Evolutionary conservation across 2,329 filamentous ascomycete species (phyloP).

Genomic region (Talaromyces sp.): DNA sequence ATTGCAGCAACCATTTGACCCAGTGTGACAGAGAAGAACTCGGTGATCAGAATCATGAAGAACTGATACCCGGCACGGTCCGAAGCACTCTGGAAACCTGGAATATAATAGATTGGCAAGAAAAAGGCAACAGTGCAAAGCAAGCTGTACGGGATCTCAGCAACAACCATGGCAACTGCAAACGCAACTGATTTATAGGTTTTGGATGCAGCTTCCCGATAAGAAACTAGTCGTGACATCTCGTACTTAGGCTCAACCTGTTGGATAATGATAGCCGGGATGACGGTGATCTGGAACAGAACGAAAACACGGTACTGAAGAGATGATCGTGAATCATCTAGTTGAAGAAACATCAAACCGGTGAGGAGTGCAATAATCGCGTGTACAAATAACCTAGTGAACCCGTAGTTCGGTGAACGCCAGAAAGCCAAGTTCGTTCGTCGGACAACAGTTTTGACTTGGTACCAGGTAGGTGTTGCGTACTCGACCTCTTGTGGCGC

Average conservation of each 20-base stretch:
- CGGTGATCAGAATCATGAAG: constrained; percentile 78
- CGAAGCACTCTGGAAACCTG: constrained; percentile 64
- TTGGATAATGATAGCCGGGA: constrained; percentile 77
- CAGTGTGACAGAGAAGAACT: constrained; percentile 79
- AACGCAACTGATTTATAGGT: constrained; percentile 83
- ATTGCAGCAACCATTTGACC: constrained; percentile 74
- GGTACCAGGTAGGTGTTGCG: constrained; percentile 75
- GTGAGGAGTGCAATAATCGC: constrained; percentile 74
- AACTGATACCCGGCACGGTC: constrained; percentile 80
- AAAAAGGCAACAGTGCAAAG: constrained; percentile 80
- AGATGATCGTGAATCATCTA: constrained; percentile 71
- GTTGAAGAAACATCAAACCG: constrained; percentile 74
- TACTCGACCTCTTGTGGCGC: constrained; percentile 67
- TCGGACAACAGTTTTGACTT: constrained; percentile 71
- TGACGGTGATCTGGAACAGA: constrained; percentile 81
- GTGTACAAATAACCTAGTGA: constrained; percentile 84
- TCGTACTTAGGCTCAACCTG: constrained; percentile 85
- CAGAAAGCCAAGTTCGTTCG: constrained; percentile 78
- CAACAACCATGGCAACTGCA: constrained; percentile 71
- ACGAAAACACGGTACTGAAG: constrained; percentile 86
- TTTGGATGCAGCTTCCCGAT: constrained; percentile 81
- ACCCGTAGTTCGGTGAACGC: constrained; percentile 84
- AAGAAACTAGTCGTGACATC: constrained; percentile 75
- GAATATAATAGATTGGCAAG: constrained; percentile 80
- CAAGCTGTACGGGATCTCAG: constrained; percentile 80